Base-by-base conservation (phyloP, 345 rosid species). In the Camelina sativa region DNA sequence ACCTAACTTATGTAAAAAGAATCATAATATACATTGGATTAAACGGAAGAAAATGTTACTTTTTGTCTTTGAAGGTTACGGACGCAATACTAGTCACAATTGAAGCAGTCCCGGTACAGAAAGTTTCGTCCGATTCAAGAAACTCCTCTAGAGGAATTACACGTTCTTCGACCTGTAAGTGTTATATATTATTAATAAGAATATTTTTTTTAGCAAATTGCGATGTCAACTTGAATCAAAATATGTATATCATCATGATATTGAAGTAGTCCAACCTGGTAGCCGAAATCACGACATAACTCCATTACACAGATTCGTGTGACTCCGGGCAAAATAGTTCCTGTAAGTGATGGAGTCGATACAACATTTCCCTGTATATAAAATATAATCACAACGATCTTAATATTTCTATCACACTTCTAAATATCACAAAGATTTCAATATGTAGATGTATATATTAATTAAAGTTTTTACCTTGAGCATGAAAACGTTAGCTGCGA, bases 271-370 rank as follows among this genome's bases (percentile, higher is more conserved):
- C 63, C 38, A 62, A 90, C 98, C 97, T 85, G 80, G 78, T 84
- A 90, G 43, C 96, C 93, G 71, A 84, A 78, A 76, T 85, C 86
- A 59, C 81, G 80, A 80, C 86, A 85, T 82, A 94, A 85, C 74
- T 91, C 96, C 62, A 94, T 90, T 55, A 88, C 77, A 67, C 93
- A 83, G 82, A 90, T 91, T 57, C 96, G 79, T 1, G 95, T 94
- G 79, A 94, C 81, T 68, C 98, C 98, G 12, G 95, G 91, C 62
- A 91, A 82, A 72, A 91, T 91, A 5, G 97, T 91, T 65, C 97
- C 98, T 73, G 86, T 78, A 54, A 90, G 76, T 52, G 81, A 82
- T 44, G 96, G 98, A 52, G 97, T 94, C 30, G 84, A 84, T 48
- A 94, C 85, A 64, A 76, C 81, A 44, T 87, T 87, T 61, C 76